Evolutionary conservation across 768 basidiomycete genomes (phyloP).

Genomic region (Podaxis rugospora): DNA sequence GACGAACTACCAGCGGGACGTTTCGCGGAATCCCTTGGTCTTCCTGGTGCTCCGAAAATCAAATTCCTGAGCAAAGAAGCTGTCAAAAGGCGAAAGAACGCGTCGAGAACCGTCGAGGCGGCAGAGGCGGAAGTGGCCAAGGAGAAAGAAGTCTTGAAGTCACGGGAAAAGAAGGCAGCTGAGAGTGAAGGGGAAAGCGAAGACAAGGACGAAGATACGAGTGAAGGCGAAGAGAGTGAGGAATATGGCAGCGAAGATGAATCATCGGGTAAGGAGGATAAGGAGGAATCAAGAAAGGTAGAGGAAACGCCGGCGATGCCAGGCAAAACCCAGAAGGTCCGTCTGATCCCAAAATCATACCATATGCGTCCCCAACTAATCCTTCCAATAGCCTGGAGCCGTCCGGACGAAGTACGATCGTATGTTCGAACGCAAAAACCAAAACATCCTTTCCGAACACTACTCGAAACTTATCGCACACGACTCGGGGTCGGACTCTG

Average conservation of each 20-base stretch:
- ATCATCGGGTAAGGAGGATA: constrained; percentile 1
- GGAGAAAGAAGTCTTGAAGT: constrained; percentile 13
- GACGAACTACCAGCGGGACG: constrained; percentile 75
- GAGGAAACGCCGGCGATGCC: constrained; percentile 13
- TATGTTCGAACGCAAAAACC: constrained; percentile 97
- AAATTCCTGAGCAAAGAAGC: constrained; percentile 72
- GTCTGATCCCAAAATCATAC: constrained; percentile 9
- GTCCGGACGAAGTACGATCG: constrained; percentile 94
- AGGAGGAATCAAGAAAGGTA: constrained; percentile 22
- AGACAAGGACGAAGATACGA: constrained; percentile 17
- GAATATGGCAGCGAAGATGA: constrained; percentile 14
- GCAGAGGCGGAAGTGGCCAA: constrained; percentile 25
- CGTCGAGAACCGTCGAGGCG: constrained; percentile 40
- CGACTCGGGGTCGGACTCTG: constrained; percentile 41
- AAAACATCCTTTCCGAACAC: constrained; percentile 85
- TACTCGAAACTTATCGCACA: constrained; percentile 86
- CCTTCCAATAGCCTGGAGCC: constrained; percentile 26
- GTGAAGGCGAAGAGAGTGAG: constrained; percentile 26
- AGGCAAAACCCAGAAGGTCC: constrained; percentile 37
- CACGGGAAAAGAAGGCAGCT: not conserved
- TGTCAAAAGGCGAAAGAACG: constrained; percentile 76
- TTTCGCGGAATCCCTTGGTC: constrained; percentile 85
- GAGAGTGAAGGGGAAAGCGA: constrained; percentile 13
- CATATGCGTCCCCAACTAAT: not conserved
- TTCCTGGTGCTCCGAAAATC: constrained; percentile 94